Evolutionary conservation across 2,329 filamentous ascomycete species (phyloP), one percentile per base, ranked within the genome.

Genomic region (Aspergillus texensis): DNA sequence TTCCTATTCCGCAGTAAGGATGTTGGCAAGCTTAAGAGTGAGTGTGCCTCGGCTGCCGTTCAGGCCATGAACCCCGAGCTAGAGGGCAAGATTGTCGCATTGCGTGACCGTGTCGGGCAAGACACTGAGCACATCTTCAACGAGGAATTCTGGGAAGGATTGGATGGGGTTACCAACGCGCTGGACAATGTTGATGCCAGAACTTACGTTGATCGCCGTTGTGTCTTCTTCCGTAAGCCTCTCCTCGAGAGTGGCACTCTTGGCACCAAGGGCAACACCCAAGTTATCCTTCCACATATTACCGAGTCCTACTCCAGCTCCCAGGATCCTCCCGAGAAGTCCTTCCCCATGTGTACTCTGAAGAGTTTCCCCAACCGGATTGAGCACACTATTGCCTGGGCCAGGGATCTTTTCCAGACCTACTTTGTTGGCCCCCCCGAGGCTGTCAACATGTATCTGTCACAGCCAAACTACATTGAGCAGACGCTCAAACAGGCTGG

Each of bases 251-350:
- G 94, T 75, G 95, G 95, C 68, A 99, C 95, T 41, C 87, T 99
- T n/a, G 95, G 95, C 58, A 98, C 96, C 63, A 99, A 99, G 85
- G 95, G 95, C 74, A 99, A 99, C 82, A 97, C 93, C 8, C 95
- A 99, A 75, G 95, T 99, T 64, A 89, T 99, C 56, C 86, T 99
- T 62, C 96, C 95, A 12, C 87, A 88, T 71, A 82, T 97, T 67
- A 98, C 95, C 0, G 96, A 99, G 79, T 98, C 95, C 1, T 99
- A 99, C 82, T 97, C 95, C 0, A 93, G 90, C 73, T 98, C 95
- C 24, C 94, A 97, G 77, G 96, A 99, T 77, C 95, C 95, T 1
- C 95, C 95, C 0, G 96, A 99, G 84, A 93, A 97, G 82, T 96
- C 95, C 1, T 98, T 99, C 85, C 95, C 95, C 0, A 98, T 98